Conservation (phyloP, 176 grass and related monocot genomes). For the Musa acuminata region DNA sequence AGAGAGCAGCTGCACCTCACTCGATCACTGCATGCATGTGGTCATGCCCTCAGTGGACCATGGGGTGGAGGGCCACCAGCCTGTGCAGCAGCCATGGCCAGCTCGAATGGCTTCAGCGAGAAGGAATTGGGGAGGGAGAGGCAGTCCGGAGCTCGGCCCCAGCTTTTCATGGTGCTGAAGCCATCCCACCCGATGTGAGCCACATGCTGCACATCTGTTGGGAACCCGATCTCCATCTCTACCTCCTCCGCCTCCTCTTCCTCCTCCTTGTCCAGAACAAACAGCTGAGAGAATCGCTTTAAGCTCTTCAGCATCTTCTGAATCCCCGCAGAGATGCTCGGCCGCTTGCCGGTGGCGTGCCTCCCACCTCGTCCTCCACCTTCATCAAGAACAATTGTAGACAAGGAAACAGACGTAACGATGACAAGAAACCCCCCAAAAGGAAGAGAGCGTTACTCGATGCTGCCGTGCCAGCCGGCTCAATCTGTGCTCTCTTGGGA, state of each 20-base stretch:
- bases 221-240: constrained; percentile 86
- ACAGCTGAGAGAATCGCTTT: constrained; percentile 57
- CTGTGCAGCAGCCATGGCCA: background rate
- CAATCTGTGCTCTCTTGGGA: constrained; percentile 33
- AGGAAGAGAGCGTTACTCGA: background rate
- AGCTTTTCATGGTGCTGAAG: constrained; percentile 24
- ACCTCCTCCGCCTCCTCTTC: constrained; percentile 22
- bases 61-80: background rate
- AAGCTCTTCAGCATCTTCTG: constrained; percentile 67
- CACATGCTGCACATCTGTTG: constrained; percentile 80
- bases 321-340: constrained; percentile 27
- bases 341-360: background rate
- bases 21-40: too few relatives aligned
- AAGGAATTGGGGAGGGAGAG: constrained; percentile 7
- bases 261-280: constrained; percentile 31
- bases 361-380: background rate
- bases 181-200: constrained; percentile 80
- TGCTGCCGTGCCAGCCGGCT: constrained; percentile 10
- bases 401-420: background rate
- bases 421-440: too few relatives aligned
- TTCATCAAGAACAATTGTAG: background rate
- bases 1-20: too few relatives aligned
- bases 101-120: background rate
- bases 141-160: constrained; percentile 33
- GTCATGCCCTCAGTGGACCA: too few relatives aligned